A percentile compares a stretch with the other conserved stretches of the same genome.
phyloP scores from a whole-genome alignment of 2,329 filamentous ascomycete genomes.

The Metarhizium album region DNA sequence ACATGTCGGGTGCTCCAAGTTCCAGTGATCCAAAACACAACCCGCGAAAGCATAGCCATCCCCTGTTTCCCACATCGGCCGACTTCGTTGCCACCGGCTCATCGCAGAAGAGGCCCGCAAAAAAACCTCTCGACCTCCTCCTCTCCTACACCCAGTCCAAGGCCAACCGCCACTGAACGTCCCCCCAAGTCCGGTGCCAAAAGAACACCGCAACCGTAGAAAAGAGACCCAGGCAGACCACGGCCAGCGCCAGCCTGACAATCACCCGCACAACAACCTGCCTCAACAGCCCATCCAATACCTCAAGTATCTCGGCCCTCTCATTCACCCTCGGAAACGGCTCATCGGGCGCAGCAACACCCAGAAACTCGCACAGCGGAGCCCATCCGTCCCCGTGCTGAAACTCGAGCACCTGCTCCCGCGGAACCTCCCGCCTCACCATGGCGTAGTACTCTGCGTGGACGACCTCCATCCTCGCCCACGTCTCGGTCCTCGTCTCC shows the following conservation, averaged over 20 bases:
- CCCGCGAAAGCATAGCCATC: too few relatives aligned
- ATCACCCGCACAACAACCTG: background rate
- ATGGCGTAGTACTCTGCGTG: background rate
- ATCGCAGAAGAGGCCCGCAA: too few relatives aligned
- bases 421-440: conserved; percentile 11
- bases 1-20: too few relatives aligned
- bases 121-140: background rate
- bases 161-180: too few relatives aligned
- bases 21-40: too few relatives aligned
- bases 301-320: background rate
- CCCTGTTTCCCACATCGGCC: too few relatives aligned
- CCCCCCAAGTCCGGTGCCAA: too few relatives aligned
- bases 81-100: too few relatives aligned
- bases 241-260: background rate
- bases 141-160: too few relatives aligned
- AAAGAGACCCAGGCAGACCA: background rate
- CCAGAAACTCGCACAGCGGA: conserved; percentile 21
- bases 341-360: background rate
- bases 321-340: background rate
- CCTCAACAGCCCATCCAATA: background rate
- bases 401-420: conserved; percentile 14
- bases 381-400: conserved; percentile 21
- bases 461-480: background rate
- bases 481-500: background rate
- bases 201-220: too few relatives aligned